Evolutionary conservation across 2,329 filamentous ascomycete genomes (phyloP), one percentile per base, ranked within the genome.

Genomic region (Akanthomyces lecanii): DNA sequence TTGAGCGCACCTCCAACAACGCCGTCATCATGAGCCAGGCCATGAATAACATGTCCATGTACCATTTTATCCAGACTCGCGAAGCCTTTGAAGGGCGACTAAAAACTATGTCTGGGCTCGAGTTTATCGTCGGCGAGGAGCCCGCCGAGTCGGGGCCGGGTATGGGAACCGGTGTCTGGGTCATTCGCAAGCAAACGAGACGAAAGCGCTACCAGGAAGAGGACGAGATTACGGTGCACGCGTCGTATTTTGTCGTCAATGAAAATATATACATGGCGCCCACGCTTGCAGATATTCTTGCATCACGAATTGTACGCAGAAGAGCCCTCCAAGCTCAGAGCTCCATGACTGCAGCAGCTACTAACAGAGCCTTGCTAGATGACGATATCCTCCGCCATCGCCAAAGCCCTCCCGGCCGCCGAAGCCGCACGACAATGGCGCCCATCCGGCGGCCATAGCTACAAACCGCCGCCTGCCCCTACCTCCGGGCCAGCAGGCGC

Each of bases 201-300:
- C 79, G 82, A 65, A 87, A 87, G 75, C 77, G 80, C 16, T 77
- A 80, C 47, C 78, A 79, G 5, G 76, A 79, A 16, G 82, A 85
- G 30, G 85, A 87, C 66, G 85, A 87, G 65, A 78, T 89, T 30
- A 82, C 75, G 2, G 79, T 89, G 0, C 82, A 86, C 45, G 78
- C 82, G 5, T 81, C 82, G 2, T 89, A 89, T 70, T 89, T 87
- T 69, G 79, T 89, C 2, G 81, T 87, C 1, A 86, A 85, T 0
- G 84, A 87, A 67, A 86, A 88, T 60, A 83, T 89, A 4, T 89
- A 88, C 70, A 85, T 86, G 81, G 86, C 87, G 10, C 86, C 87
- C 2, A 82, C 81, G 1, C 68, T 89, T 28, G 81, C 80, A 2
- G 85, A 88, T 68, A 79, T 89, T 10, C 70, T 89, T 14, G 81